Conservation (phyloP, 2,329 filamentous ascomycete species). For the Colletotrichum godetiae region DNA sequence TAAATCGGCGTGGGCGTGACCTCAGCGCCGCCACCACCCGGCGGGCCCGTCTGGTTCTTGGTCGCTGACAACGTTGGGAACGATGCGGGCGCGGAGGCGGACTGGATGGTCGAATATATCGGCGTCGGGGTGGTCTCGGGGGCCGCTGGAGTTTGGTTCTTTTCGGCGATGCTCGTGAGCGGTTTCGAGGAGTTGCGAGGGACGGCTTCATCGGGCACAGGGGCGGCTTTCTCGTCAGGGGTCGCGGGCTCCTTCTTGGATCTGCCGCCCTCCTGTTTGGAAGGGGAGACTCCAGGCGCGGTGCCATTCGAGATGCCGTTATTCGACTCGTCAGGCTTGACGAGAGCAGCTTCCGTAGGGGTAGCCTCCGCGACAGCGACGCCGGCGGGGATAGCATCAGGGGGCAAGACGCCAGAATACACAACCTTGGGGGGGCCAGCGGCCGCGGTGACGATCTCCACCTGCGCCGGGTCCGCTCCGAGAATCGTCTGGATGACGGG, state of each 20-base stretch:
- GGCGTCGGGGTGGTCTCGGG: neutral
- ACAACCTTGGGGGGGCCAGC: slow-evolving; percentile 23
- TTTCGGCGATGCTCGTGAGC: neutral
- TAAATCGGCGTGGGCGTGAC: neutral
- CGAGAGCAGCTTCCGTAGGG: neutral
- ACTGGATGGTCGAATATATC: neutral
- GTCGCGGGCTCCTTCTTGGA: neutral
- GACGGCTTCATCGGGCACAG: neutral
- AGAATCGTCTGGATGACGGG: slow-evolving; percentile 17
- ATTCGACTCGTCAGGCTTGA: neutral
- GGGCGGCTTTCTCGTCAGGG: neutral
- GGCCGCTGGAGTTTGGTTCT: neutral
- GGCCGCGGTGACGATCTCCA: slow-evolving; percentile 1
- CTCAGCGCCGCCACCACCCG: neutral
- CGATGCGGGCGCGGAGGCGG: neutral
- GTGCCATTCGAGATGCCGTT: neutral
- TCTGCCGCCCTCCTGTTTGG: neutral
- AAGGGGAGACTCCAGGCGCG: neutral
- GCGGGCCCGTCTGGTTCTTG: slow-evolving; percentile 11
- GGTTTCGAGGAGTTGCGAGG: neutral
- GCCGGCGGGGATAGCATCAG: slow-evolving; percentile 15
- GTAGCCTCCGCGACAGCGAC: neutral
- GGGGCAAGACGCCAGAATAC: slow-evolving; percentile 17
- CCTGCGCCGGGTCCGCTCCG: neutral
- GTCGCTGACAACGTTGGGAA: slow-evolving; percentile 9